These are phyloP conservation scores for Zygotorulaspora sp. DNA, from an alignment of 805 yeast species.

Conservation along the genomic window DNA sequence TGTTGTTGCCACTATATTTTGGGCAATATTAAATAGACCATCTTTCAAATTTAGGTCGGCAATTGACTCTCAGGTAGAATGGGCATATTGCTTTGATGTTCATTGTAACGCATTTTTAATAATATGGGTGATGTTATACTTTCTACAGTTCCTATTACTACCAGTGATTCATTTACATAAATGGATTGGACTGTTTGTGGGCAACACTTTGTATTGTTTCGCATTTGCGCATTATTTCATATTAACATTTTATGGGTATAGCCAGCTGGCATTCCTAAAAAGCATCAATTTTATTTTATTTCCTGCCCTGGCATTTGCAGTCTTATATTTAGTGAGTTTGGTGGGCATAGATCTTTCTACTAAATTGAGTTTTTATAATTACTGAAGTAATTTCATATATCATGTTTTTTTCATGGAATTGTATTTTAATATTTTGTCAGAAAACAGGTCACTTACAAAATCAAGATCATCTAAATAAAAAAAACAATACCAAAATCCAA, in stretches of 20 bases:
- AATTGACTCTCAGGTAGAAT: conserved; percentile 45
- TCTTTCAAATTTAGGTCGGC: conserved; percentile 42
- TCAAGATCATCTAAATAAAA: too few relatives aligned
- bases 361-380: conserved; percentile 33
- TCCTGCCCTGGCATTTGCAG: conserved; percentile 57
- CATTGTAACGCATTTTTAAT: conserved; percentile 87
- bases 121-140: conserved; percentile 71
- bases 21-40: conserved; percentile 66
- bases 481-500: too few relatives aligned
- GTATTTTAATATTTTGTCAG: not conserved
- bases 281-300: conserved; percentile 57
- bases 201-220: conserved; percentile 71
- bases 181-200: conserved; percentile 65
- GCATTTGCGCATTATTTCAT: conserved; percentile 73
- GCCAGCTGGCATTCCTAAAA: conserved; percentile 63
- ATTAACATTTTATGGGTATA: conserved; percentile 84
- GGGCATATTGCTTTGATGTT: conserved; percentile 93
- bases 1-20: conserved; percentile 63
- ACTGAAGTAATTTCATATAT: conserved; percentile 7
- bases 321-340: conserved; percentile 56
- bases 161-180: conserved; percentile 65
- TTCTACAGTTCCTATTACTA: conserved; percentile 66
- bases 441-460: too few relatives aligned
- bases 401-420: too few relatives aligned
- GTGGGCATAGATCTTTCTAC: conserved; percentile 72